Evolutionary conservation across 1,284 basidiomycete species (phyloP).

Genomic region (Dichomitus squalens): DNA sequence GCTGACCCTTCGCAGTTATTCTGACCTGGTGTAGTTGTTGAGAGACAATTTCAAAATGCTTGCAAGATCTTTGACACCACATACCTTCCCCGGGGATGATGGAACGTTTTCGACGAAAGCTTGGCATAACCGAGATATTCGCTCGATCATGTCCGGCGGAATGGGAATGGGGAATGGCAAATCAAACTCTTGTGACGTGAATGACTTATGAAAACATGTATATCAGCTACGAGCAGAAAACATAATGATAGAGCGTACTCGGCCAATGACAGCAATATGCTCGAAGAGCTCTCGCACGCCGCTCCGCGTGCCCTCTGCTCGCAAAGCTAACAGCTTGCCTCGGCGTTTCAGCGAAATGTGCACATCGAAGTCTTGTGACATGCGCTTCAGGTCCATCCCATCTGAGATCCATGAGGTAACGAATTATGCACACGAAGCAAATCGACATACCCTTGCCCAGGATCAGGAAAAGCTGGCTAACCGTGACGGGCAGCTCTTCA

Average conservation of each 20-base stretch:
- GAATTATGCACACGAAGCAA: constrained; percentile 7
- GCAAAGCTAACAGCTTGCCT: constrained; percentile 56
- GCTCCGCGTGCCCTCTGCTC: constrained; percentile 57
- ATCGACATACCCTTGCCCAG: constrained; percentile 64
- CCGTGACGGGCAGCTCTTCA: constrained; percentile 57
- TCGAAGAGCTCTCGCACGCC: constrained; percentile 47
- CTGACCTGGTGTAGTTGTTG: constrained; percentile 46
- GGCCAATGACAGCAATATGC: constrained; percentile 49
- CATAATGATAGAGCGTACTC: constrained; percentile 37
- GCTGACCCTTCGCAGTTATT: constrained; percentile 49
- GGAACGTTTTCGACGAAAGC: constrained; percentile 60
- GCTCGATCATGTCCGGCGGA: constrained; percentile 49
- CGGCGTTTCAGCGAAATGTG: constrained; percentile 52
- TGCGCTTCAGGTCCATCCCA: constrained; percentile 58
- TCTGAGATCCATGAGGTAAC: constrained; percentile 37
- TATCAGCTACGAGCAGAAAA: not conserved
- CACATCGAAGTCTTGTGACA: constrained; percentile 62
- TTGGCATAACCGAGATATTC: constrained; percentile 66
- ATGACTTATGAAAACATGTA: constrained; percentile 41
- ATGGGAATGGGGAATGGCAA: constrained; percentile 48
- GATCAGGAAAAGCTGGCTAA: constrained; percentile 67
- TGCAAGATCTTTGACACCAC: not conserved
- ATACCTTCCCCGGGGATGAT: constrained; percentile 45
- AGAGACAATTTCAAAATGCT: not conserved
- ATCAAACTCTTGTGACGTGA: constrained; percentile 49